Conservation (phyloP, 345 rosid genomes). For the Cardiospermum halicacabum region DNA sequence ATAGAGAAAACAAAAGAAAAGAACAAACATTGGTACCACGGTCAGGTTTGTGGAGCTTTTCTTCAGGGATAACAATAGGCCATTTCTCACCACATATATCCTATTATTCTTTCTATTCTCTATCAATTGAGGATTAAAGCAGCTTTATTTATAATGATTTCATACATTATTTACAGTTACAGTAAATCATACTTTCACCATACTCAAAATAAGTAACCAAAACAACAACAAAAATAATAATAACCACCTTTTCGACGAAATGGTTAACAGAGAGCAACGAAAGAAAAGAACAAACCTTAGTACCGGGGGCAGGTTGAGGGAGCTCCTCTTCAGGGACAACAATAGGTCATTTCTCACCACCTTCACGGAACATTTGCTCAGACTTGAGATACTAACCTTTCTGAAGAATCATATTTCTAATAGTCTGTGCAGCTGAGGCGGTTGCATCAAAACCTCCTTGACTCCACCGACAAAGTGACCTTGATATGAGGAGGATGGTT, state of each 20-base stretch:
- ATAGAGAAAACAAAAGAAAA: no score
- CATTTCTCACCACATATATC: background rate
- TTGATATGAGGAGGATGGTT: conserved; percentile 76
- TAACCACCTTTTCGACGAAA: conserved; percentile 24
- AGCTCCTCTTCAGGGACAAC: conserved; percentile 76
- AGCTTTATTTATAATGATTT: background rate
- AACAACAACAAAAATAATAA: background rate
- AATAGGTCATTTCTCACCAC: conserved; percentile 89
- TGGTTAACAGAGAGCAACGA: conserved; percentile 3
- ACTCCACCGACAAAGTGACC: conserved; percentile 83
- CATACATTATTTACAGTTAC: no score
- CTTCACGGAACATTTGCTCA: conserved; percentile 91
- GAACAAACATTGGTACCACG: no score
- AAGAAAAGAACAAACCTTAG: conserved; percentile 48
- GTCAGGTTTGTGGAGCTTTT: no score
- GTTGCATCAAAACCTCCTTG: conserved; percentile 80
- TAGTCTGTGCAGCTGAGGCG: conserved; percentile 62
- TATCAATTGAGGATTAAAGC: background rate
- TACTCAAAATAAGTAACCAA: no score
- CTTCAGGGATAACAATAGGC: no score
- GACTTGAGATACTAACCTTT: conserved; percentile 77
- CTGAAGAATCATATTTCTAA: conserved; percentile 70
- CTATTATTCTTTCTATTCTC: background rate
- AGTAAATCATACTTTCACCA: background rate
- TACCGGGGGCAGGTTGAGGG: conserved; percentile 55